Evolutionary conservation across 257 asterid genomes (phyloP).

Genomic region (Solanum piurae): DNA sequence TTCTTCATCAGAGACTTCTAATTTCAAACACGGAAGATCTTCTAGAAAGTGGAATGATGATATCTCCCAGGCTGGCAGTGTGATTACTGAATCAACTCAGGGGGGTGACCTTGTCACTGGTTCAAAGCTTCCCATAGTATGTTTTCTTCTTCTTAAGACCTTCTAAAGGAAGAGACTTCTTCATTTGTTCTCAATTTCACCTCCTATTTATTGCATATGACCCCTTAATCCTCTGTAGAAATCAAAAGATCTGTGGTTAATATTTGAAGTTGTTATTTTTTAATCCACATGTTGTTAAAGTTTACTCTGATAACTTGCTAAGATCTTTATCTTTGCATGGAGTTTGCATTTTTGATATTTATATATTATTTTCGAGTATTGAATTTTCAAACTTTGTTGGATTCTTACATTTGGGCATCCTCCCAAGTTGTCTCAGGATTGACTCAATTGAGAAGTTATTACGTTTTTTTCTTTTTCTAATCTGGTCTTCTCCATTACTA

Average conservation of each 20-base stretch:
- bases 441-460: background rate
- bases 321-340: background rate
- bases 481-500: background rate
- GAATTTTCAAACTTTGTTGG: background rate
- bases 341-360: background rate
- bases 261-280: background rate
- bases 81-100: conserved; percentile 67
- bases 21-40: conserved; percentile 42
- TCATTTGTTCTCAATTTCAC: background rate
- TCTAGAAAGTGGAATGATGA: conserved; percentile 84
- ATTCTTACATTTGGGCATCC: background rate
- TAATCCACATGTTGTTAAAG: background rate
- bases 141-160: conserved; percentile 16
- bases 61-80: conserved; percentile 72
- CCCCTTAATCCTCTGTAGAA: background rate
- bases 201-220: background rate
- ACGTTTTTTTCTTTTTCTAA: background rate
- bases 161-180: background rate
- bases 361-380: background rate
- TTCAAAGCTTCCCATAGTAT: conserved; percentile 63
- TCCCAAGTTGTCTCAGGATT: background rate
- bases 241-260: background rate
- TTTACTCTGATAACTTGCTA: background rate
- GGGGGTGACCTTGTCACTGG: conserved; percentile 70
- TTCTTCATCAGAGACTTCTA: conserved; percentile 38